These are phyloP conservation scores for Venturia oleaginea DNA, from an alignment of 2,329 filamentous ascomycete species.

Conservation along the genomic window DNA sequence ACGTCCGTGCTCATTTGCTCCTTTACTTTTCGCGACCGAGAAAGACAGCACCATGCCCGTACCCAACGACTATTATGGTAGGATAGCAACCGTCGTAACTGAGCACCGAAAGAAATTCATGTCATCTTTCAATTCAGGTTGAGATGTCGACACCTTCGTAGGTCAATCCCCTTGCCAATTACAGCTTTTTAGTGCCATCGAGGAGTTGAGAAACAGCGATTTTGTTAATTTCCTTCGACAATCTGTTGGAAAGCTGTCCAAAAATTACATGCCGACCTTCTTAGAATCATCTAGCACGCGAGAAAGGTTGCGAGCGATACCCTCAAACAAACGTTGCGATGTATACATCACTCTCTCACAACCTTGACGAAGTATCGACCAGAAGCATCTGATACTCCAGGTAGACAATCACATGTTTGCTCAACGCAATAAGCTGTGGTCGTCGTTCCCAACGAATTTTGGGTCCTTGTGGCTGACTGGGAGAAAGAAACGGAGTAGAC, in stretches of 20 bases:
- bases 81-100: too few relatives aligned
- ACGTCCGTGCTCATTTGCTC: too few relatives aligned
- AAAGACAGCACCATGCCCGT: too few relatives aligned
- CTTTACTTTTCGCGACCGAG: too few relatives aligned
- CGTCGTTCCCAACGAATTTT: background rate
- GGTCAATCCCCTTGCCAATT: too few relatives aligned
- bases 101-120: too few relatives aligned
- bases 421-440: background rate
- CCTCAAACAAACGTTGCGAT: background rate
- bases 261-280: background rate
- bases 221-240: background rate
- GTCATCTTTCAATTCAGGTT: too few relatives aligned
- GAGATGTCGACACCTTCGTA: too few relatives aligned
- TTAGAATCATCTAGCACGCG: background rate
- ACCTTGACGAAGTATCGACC: background rate
- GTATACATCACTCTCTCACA: background rate
- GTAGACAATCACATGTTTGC: background rate
- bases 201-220: background rate
- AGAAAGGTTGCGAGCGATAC: background rate
- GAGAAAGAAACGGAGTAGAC: background rate
- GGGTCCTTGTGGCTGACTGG: background rate
- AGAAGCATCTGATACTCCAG: background rate
- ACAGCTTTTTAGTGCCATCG: too few relatives aligned
- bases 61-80: too few relatives aligned
- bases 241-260: background rate